Evolutionary conservation across 2,329 filamentous ascomycete genomes (phyloP).

Genomic region (Lecanoromycetidae sp.): DNA sequence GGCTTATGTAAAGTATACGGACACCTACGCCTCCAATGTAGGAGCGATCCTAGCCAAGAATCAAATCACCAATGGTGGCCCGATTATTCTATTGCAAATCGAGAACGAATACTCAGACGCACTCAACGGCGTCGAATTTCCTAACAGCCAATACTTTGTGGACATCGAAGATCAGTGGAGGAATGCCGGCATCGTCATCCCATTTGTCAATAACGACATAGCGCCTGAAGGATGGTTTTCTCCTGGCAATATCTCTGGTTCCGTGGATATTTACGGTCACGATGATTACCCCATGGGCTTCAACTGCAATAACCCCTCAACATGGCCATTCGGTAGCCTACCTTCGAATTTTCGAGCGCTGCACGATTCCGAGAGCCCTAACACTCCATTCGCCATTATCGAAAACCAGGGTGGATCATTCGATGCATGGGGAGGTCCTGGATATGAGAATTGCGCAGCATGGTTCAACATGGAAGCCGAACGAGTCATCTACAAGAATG

Average conservation of each 20-base stretch:
- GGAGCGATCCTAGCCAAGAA: constrained; percentile 56
- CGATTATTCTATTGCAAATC: constrained; percentile 64
- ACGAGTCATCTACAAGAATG: constrained; percentile 68
- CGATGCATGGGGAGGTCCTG: constrained; percentile 61
- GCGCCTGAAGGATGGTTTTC: constrained; percentile 48
- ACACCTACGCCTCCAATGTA: constrained; percentile 54
- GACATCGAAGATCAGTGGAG: constrained; percentile 58
- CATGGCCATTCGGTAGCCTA: constrained; percentile 47
- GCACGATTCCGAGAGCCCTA: constrained; percentile 50
- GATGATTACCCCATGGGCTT: constrained; percentile 48
- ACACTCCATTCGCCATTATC: constrained; percentile 52
- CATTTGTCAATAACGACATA: constrained; percentile 65
- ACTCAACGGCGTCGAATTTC: constrained; percentile 42
- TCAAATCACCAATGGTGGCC: constrained; percentile 73
- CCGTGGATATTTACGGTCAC: constrained; percentile 54
- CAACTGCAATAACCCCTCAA: constrained; percentile 42
- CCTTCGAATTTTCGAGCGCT: constrained; percentile 44
- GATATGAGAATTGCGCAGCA: constrained; percentile 53
- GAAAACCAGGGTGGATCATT: constrained; percentile 63
- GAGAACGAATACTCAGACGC: constrained; percentile 66
- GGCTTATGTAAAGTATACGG: constrained; percentile 53
- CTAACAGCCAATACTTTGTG: constrained; percentile 56
- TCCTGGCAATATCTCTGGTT: constrained; percentile 46
- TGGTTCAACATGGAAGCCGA: constrained; percentile 63
- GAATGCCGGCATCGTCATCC: constrained; percentile 58